Base-by-base conservation (phyloP, 2,329 filamentous ascomycete genomes). In the Stagonosporopsis vannaccii region DNA sequence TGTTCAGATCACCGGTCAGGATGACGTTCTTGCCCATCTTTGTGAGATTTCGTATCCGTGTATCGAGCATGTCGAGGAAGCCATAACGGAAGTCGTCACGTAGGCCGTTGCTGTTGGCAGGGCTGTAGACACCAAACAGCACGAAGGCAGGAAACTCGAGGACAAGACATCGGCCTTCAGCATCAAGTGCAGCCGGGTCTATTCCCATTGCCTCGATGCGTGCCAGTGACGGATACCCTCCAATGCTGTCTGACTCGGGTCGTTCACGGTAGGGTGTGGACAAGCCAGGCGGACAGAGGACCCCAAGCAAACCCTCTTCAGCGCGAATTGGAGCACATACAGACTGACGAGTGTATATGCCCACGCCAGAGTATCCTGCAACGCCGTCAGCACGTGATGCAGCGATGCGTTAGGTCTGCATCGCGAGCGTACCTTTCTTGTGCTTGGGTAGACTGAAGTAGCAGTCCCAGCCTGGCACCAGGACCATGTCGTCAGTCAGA, bases 81-180 rank as follows among this genome's bases (percentile, higher is more conserved):
- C 85, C 87, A 51, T 90, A 81, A 13, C 94, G 88, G 69, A 96
- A 99, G 60, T 90, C 87, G 65, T 93, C 89, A 23, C 95, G 85
- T 3, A 86, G 85, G 59, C 95, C 91, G 67, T 97, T 93, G 56
- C 92, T 87, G 67, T 90, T 92, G 20, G 94, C 95, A 11, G 95
- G 95, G 66, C 90, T 91, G 77, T 99, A 98, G 2, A 96, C 89
- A 4, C 94, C 95, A 46, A 99, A 85, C 15, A 99, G 84, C 4
- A 99, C 92, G 73, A 99, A 98, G 3, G 92, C 93, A 0, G 92
- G 91, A 65, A 99, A 98, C 71, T 98, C 95, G 3, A 99, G 82
- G 39, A 97, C 83, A 7, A 98, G 87, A 66, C 92, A 97, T 43
- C 95, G 89, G 0, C 95, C 95, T 79, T 99, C 95, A 0, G 91